These are phyloP conservation scores for Novymonas esmeraldas DNA, from an alignment of 208 protist genomes.

Conservation along the genomic window DNA sequence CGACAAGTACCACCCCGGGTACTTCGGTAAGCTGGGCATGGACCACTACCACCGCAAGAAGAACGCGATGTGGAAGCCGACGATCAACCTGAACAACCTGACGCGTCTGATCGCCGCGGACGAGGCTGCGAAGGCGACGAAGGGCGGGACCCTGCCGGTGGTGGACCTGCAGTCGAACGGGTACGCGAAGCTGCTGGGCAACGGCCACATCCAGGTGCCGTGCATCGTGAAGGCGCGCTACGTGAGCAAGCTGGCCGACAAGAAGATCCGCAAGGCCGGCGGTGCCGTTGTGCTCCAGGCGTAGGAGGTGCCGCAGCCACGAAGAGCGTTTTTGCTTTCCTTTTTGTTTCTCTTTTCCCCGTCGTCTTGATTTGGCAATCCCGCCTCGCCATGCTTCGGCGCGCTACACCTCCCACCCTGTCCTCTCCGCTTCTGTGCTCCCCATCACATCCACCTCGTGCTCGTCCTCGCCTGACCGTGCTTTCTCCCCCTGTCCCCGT, in stretches of 20 bases:
- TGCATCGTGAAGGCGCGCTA: constrained; percentile 99
- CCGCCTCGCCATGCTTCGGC: too few relatives aligned
- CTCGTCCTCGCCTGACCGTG: too few relatives aligned
- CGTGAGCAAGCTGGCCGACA: constrained; percentile 98
- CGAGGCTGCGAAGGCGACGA: constrained; percentile 73
- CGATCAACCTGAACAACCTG: constrained; percentile 99
- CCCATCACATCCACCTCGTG: too few relatives aligned
- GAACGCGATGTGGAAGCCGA: constrained; percentile 94
- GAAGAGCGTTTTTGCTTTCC: too few relatives aligned
- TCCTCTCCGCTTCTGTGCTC: too few relatives aligned
- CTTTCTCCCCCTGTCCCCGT: too few relatives aligned
- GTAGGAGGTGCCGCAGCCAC: constrained; percentile 62
- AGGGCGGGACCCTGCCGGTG: constrained; percentile 95
- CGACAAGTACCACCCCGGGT: constrained; percentile 99
- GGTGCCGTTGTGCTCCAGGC: constrained; percentile 98
- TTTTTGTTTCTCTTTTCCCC: too few relatives aligned
- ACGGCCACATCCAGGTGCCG: constrained; percentile 98
- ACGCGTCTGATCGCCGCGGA: constrained; percentile 97
- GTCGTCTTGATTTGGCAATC: constrained; percentile 27
- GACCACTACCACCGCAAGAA: constrained; percentile 96
- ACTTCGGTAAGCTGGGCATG: constrained; percentile 99
- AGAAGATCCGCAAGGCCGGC: constrained; percentile 99
- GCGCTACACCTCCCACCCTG: too few relatives aligned
- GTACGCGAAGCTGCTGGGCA: constrained; percentile 99
- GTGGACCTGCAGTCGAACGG: constrained; percentile 97